Evolutionary conservation across 805 yeast species (phyloP).

Genomic region (Myxozyma vanderwaltii): DNA sequence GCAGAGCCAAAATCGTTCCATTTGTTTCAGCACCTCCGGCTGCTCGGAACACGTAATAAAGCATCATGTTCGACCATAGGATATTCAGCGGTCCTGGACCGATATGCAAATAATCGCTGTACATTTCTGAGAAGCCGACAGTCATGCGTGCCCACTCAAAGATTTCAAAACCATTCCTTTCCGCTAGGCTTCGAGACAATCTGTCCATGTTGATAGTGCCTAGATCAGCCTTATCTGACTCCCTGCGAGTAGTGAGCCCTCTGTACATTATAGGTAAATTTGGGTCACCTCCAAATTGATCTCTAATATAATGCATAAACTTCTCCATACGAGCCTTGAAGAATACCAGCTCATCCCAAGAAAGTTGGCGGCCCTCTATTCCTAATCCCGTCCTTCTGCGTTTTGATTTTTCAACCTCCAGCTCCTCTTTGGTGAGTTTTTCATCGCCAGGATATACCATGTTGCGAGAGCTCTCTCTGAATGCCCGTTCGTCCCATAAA

Average conservation of each 20-base stretch:
- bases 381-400: background rate
- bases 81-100: constrained; percentile 18
- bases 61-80: constrained; percentile 23
- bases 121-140: constrained; percentile 9
- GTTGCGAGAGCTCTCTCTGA: constrained; percentile 16
- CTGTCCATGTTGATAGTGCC: constrained; percentile 14
- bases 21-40: constrained; percentile 24
- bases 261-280: constrained; percentile 29
- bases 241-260: constrained; percentile 7
- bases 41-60: constrained; percentile 27
- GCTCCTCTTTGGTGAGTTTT: background rate
- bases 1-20: constrained; percentile 13
- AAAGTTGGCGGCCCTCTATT: constrained; percentile 8
- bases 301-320: constrained; percentile 9
- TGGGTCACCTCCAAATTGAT: constrained; percentile 14
- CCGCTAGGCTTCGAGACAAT: constrained; percentile 16
- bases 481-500: constrained; percentile 7
- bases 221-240: constrained; percentile 7
- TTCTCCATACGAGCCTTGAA: constrained; percentile 9
- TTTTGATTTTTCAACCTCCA: background rate
- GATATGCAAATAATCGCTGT: constrained; percentile 21
- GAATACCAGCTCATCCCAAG: constrained; percentile 23
- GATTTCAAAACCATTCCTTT: constrained; percentile 10
- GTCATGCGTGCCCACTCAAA: constrained; percentile 26
- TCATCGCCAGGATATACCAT: background rate